These are phyloP conservation scores for Debaryomyces prosopidis DNA, from an alignment of 805 yeast species.

Conservation along the genomic window DNA sequence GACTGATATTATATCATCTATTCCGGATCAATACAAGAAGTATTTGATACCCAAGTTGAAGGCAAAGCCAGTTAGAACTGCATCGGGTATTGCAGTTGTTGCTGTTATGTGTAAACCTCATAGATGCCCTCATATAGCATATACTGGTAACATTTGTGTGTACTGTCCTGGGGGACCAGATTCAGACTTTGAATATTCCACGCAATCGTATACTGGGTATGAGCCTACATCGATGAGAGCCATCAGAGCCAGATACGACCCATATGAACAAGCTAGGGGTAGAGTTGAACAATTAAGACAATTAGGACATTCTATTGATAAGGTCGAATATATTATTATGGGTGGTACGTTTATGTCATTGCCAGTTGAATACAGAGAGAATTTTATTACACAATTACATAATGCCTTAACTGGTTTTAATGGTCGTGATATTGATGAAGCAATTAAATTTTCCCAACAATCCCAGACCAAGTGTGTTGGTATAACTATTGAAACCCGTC, in stretches of 20 bases:
- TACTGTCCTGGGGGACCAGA: slow-evolving; percentile 99
- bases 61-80: slow-evolving; percentile 99
- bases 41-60: slow-evolving; percentile 88
- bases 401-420: slow-evolving; percentile 93
- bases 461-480: slow-evolving; percentile 97
- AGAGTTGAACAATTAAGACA: slow-evolving; percentile 94
- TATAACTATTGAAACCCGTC: slow-evolving; percentile 96
- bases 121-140: slow-evolving; percentile 98
- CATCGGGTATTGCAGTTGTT: slow-evolving; percentile 97
- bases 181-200: slow-evolving; percentile 95
- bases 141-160: slow-evolving; percentile 97
- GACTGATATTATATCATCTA: slow-evolving; percentile 91
- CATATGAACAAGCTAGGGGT: slow-evolving; percentile 97
- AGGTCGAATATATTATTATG: slow-evolving; percentile 97
- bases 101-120: slow-evolving; percentile 99
- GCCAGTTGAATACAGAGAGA: slow-evolving; percentile 86
- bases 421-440: slow-evolving; percentile 86
- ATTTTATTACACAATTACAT: slow-evolving; percentile 84
- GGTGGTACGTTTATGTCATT: slow-evolving; percentile 99
- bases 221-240: slow-evolving; percentile 99
- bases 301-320: slow-evolving; percentile 94
- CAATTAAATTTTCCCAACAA: slow-evolving; percentile 87
- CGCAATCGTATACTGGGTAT: slow-evolving; percentile 97
- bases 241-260: slow-evolving; percentile 97
- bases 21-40: slow-evolving; percentile 94